Evolutionary conservation across 768 basidiomycete species (phyloP), one percentile per base, ranked within the genome.

Genomic region (Clavulina sp.): DNA sequence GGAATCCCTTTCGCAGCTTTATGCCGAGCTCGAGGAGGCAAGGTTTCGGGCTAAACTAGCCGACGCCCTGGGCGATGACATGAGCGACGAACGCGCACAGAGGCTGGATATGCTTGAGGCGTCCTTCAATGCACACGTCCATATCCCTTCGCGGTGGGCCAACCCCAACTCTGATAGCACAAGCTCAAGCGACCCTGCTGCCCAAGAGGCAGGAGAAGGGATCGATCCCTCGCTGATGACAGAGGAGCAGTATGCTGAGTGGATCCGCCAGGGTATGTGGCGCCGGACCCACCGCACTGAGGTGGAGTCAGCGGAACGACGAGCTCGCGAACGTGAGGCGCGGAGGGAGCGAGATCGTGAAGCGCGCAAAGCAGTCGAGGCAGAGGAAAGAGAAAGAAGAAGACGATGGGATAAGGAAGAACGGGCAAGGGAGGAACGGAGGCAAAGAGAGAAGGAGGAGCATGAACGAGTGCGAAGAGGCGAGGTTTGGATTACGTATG

Each of bases 231-330:
- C 59, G 44, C 56, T 62, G 46, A 81, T 92, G 81, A 79, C 81
- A 54, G 87, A 91, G 5, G 82, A 91, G 57, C 80, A 86, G 54
- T 93, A 93, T 57, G 76, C 81, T 1, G 84, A 87, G 58, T 92
- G 84, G 83, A 68, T 93, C 48, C 69, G 89, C 56, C 65, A 72
- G 24, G 86, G 85, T 44, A 92, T 95, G 84, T 89, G 84, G 70
- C 74, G 77, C 76, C 52, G 55, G 3, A 59, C 59, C 48, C 59
- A 64, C 49, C 55, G 53, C 33, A 57, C 52, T 2, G 63, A 65
- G 48, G 24, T 36, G 4, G 56, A 57, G 46, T 46, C 54, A 19
- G n/a, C 30, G 34, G 26, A 49, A n/a, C 41, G 48, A 18, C 38
- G 38, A n/a, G 47, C 41, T 28, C 30, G 34, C 26, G 57, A 57